These are phyloP conservation scores for Pelargonium cotyledonis DNA, from an alignment of 441 rosid species.

Conservation along the genomic window DNA sequence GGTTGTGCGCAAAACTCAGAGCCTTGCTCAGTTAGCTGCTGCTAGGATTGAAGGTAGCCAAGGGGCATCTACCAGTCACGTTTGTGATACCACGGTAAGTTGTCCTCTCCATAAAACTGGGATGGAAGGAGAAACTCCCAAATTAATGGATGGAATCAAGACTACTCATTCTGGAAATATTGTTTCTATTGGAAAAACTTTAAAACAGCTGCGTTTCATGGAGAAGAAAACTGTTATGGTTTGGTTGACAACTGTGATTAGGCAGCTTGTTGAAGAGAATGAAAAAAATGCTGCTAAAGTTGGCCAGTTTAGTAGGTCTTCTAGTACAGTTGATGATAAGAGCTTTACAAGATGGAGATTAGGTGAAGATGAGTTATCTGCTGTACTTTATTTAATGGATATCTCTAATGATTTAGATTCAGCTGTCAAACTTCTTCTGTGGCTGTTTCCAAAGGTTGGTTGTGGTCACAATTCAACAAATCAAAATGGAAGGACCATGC, in stretches of 20 bases:
- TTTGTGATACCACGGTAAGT: slow-evolving; percentile 72
- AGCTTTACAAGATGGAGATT: slow-evolving; percentile 70
- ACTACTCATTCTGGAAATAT: slow-evolving; percentile 45
- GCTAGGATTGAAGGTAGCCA: slow-evolving; percentile 98
- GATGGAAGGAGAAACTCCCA: slow-evolving; percentile 49
- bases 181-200: slow-evolving; percentile 65
- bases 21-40: slow-evolving; percentile 89
- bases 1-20: slow-evolving; percentile 75
- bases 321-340: slow-evolving; percentile 59
- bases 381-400: slow-evolving; percentile 74
- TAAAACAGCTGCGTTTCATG: slow-evolving; percentile 67
- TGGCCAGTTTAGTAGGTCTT: slow-evolving; percentile 57
- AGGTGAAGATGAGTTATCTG: slow-evolving; percentile 85
- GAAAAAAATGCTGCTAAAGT: slow-evolving; percentile 54
- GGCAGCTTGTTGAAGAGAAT: slow-evolving; percentile 76
- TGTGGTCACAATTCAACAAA: slow-evolving; percentile 52
- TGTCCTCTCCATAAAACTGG: slow-evolving; percentile 60
- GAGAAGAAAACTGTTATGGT: slow-evolving; percentile 70
- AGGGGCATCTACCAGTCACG: slow-evolving; percentile 97
- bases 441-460: slow-evolving; percentile 81
- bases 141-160: slow-evolving; percentile 51
- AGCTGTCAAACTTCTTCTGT: slow-evolving; percentile 69
- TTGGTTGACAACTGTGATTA: slow-evolving; percentile 73
- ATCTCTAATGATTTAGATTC: slow-evolving; percentile 68
- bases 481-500: slow-evolving; percentile 67